A percentile compares a stretch with the other conserved stretches of the same genome.
phyloP scores from a whole-genome alignment of 805 yeast genomes.

The Millerago galiae region DNA sequence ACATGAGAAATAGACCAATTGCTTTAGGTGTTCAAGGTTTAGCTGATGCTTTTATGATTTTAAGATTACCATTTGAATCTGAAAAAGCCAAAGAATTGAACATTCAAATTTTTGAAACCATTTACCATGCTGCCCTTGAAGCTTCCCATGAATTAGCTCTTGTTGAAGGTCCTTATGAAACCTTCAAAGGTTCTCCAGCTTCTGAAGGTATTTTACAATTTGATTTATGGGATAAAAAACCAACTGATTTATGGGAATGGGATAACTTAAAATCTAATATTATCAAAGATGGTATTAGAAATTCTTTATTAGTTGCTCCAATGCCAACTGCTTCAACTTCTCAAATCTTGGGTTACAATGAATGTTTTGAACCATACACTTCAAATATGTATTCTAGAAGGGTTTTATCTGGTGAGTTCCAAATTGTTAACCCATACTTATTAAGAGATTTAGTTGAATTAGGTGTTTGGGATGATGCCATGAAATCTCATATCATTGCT shows the following conservation, averaged over 20 bases:
- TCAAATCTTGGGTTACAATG: slow-evolving; percentile 88
- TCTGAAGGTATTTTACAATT: slow-evolving; percentile 80
- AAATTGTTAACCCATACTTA: slow-evolving; percentile 83
- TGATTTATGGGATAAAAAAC: slow-evolving; percentile 79
- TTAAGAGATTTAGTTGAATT: slow-evolving; percentile 74
- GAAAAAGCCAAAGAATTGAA: slow-evolving; percentile 69
- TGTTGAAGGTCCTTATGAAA: slow-evolving; percentile 60
- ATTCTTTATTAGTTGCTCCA: slow-evolving; percentile 85
- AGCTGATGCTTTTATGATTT: slow-evolving; percentile 78
- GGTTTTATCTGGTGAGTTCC: slow-evolving; percentile 90
- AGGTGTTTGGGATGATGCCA: slow-evolving; percentile 75
- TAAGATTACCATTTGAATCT: slow-evolving; percentile 84
- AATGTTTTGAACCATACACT: slow-evolving; percentile 94
- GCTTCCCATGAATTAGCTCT: slow-evolving; percentile 77
- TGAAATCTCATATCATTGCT: slow-evolving; percentile 71
- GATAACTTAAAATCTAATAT: slow-evolving; percentile 55
- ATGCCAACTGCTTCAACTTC: slow-evolving; percentile 99
- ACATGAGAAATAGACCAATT: slow-evolving; percentile 81
- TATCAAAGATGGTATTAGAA: slow-evolving; percentile 64
- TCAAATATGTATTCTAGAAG: slow-evolving; percentile 89
- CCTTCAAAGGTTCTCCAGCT: slow-evolving; percentile 83
- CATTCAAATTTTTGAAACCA: slow-evolving; percentile 86
- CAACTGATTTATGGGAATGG: slow-evolving; percentile 88
- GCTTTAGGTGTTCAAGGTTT: slow-evolving; percentile 99
- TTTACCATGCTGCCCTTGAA: slow-evolving; percentile 90